Evolutionary conservation across 1,139 yeast species (phyloP).

Genomic region (Blastobotrys persicus): DNA sequence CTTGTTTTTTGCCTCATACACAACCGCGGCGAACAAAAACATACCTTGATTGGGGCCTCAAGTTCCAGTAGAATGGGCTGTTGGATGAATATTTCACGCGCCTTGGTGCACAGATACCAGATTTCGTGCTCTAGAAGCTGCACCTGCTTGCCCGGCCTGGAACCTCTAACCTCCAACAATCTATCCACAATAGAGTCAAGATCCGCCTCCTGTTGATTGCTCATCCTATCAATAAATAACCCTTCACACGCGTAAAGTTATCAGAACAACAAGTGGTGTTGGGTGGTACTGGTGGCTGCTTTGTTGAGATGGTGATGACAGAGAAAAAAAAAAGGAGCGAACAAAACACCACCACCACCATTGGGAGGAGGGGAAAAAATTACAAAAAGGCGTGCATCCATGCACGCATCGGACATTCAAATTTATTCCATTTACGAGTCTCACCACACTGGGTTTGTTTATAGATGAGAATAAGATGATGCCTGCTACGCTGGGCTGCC

Average conservation of each 20-base stretch:
- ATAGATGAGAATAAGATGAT: too few species aligned
- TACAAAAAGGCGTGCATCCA: background rate
- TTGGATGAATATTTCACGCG: conserved; percentile 95
- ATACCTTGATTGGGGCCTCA: conserved; percentile 93
- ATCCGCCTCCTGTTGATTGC: conserved; percentile 65
- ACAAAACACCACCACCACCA: background rate
- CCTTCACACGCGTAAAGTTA: background rate
- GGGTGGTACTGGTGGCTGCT: background rate
- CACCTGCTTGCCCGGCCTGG: conserved; percentile 97
- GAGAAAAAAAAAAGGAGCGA: background rate
- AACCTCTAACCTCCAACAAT: conserved; percentile 94
- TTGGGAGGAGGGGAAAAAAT: background rate
- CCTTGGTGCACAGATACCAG: conserved; percentile 92
- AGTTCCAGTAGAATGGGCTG: conserved; percentile 93
- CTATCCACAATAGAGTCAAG: conserved; percentile 96
- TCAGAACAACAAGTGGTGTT: background rate
- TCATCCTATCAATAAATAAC: conserved; percentile 9
- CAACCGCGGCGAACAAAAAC: too few species aligned
- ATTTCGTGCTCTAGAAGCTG: conserved; percentile 91
- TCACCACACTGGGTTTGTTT: too few species aligned
- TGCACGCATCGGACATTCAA: too few species aligned
- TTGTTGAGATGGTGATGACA: background rate
- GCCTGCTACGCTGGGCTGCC: too few species aligned
- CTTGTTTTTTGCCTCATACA: background rate
- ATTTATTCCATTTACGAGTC: too few species aligned